phyloP scores from a whole-genome alignment of 768 basidiomycete species.

The Gloeopeniophorella convolvens region DNA sequence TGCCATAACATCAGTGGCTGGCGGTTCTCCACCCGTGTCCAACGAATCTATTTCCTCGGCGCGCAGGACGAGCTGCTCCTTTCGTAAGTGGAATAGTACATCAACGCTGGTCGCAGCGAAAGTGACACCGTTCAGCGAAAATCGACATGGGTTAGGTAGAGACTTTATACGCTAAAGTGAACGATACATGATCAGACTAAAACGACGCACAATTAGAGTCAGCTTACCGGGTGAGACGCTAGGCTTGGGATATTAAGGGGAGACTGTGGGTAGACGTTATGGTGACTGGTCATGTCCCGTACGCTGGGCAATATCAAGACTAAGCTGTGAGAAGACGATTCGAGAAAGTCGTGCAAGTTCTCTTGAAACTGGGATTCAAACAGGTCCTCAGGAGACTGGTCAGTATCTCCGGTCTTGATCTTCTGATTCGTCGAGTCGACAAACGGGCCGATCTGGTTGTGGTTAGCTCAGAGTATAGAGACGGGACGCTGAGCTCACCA shows the following conservation, averaged over 20 bases:
- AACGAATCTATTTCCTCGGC: slow-evolving; percentile 56
- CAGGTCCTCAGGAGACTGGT: slow-evolving; percentile 54
- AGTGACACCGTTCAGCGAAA: slow-evolving; percentile 76
- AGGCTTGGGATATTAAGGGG: slow-evolving; percentile 41
- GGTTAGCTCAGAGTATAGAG: neutral
- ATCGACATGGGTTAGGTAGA: slow-evolving; percentile 82
- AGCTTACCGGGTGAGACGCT: slow-evolving; percentile 46
- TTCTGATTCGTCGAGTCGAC: slow-evolving; percentile 70
- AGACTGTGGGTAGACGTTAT: slow-evolving; percentile 82
- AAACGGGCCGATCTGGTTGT: slow-evolving; percentile 80
- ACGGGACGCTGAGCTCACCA: slow-evolving; percentile 43
- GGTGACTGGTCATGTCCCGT: slow-evolving; percentile 71
- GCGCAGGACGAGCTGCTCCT: slow-evolving; percentile 70
- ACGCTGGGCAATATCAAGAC: slow-evolving; percentile 79
- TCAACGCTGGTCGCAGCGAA: slow-evolving; percentile 85
- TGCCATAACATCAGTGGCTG: slow-evolving; percentile 66
- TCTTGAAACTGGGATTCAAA: slow-evolving; percentile 61
- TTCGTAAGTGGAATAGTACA: slow-evolving; percentile 80
- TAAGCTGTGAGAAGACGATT: slow-evolving; percentile 57
- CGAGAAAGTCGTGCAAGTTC: slow-evolving; percentile 50
- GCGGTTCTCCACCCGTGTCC: slow-evolving; percentile 33
- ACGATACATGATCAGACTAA: neutral
- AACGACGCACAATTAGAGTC: neutral
- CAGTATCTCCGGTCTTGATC: slow-evolving; percentile 69
- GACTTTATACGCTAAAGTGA: slow-evolving; percentile 59